Evolutionary conservation across 2,329 filamentous ascomycete genomes (phyloP).

Genomic region (Immersiporthe knoxdaviesiana): DNA sequence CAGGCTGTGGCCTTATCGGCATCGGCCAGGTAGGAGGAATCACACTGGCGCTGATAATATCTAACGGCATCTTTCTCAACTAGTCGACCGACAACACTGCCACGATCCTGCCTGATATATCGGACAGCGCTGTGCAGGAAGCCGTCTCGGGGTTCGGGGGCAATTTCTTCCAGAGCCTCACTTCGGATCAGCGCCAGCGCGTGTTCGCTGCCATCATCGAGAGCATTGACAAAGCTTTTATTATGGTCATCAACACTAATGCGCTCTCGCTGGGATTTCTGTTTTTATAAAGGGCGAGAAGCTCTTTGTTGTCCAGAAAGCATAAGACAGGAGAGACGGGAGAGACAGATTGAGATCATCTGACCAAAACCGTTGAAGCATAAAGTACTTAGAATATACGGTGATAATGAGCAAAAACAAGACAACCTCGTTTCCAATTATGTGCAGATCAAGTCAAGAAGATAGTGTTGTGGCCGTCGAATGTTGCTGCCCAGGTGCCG

Average conservation of each 20-base stretch:
- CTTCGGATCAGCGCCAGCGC: neutral
- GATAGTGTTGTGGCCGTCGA: no score
- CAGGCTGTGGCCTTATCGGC: constrained; percentile 42
- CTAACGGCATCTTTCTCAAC: constrained; percentile 43
- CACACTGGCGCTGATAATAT: constrained; percentile 40
- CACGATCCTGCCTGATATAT: constrained; percentile 4
- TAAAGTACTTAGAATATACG: no score
- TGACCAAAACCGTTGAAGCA: no score
- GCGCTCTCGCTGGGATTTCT: constrained; percentile 5
- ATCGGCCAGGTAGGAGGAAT: constrained; percentile 39
- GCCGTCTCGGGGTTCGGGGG: neutral
- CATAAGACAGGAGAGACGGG: no score
- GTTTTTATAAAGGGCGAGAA: constrained; percentile 5
- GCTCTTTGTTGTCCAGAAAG: constrained; percentile 1
- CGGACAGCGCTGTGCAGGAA: constrained; percentile 1
- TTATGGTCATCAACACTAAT: constrained; percentile 10
- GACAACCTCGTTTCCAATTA: no score
- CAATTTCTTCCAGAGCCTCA: constrained; percentile 9
- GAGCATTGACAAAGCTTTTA: constrained; percentile 13
- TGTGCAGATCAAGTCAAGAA: no score
- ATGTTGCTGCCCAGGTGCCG: no score
- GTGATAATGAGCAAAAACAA: no score
- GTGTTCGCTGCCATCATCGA: constrained; percentile 8
- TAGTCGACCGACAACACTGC: constrained; percentile 1
- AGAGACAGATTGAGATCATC: no score